These are phyloP conservation scores for Nakazawaea ishiwadae DNA, from an alignment of 805 yeast species.

Conservation along the genomic window DNA sequence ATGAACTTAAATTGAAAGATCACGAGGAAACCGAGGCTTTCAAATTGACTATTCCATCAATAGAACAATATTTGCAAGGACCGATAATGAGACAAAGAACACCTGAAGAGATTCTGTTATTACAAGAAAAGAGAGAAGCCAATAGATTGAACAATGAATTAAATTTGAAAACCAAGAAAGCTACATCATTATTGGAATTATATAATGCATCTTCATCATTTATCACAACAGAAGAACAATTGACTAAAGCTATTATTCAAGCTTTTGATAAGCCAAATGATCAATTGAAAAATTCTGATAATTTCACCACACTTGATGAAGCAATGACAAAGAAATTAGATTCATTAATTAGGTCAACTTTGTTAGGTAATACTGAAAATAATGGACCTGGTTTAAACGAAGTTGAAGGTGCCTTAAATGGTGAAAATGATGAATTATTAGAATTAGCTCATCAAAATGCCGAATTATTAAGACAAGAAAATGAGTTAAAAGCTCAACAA, in stretches of 20 bases:
- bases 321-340: slow-evolving; percentile 9
- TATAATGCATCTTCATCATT: slow-evolving; percentile 67
- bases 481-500: neutral
- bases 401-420: slow-evolving; percentile 7
- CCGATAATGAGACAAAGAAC: slow-evolving; percentile 74
- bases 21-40: slow-evolving; percentile 48
- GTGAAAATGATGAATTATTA: slow-evolving; percentile 10
- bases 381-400: slow-evolving; percentile 11
- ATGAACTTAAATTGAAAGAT: slow-evolving; percentile 22
- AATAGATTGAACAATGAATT: slow-evolving; percentile 60
- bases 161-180: slow-evolving; percentile 44
- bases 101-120: slow-evolving; percentile 54
- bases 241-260: slow-evolving; percentile 50
- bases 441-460: slow-evolving; percentile 4
- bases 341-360: neutral
- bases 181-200: slow-evolving; percentile 57
- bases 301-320: slow-evolving; percentile 5
- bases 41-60: slow-evolving; percentile 72
- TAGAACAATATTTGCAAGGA: slow-evolving; percentile 60
- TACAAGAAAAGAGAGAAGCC: slow-evolving; percentile 56
- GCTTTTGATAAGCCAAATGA: slow-evolving; percentile 33
- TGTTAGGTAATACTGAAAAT: slow-evolving; percentile 9
- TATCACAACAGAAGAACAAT: slow-evolving; percentile 67
- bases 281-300: slow-evolving; percentile 7
- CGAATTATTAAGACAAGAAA: neutral